A percentile compares a stretch with the other conserved stretches of the same genome.
Conservation (phyloP, 2,329 filamentous ascomycete species). For the Cercospora brassicicola region DNA sequence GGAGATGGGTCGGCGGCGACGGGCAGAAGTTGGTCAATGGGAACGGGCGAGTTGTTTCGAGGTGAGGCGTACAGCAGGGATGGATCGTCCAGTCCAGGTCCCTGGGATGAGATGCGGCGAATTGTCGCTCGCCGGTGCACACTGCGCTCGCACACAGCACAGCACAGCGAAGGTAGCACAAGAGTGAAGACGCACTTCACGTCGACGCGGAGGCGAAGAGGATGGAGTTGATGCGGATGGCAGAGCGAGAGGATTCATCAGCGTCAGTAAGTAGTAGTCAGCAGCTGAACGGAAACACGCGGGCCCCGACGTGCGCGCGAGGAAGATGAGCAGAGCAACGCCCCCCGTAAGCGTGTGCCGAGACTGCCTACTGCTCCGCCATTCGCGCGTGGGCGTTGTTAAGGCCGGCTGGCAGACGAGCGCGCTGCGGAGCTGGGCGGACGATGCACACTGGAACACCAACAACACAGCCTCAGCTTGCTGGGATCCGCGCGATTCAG, state of each 20-base stretch:
- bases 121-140: background rate
- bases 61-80: conserved; percentile 2
- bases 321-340: background rate
- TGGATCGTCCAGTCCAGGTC: background rate
- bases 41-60: background rate
- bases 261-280: background rate
- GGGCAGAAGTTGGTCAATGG: conserved; percentile 5
- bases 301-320: background rate
- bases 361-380: background rate
- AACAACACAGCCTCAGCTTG: background rate
- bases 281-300: background rate
- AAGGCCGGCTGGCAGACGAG: background rate
- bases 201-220: background rate
- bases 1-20: background rate
- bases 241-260: background rate
- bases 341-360: background rate
- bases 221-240: background rate
- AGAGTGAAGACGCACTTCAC: background rate
- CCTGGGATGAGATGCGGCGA: background rate
- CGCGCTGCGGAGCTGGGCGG: background rate
- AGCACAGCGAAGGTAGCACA: background rate
- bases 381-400: background rate
- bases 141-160: background rate
- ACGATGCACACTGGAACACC: background rate
- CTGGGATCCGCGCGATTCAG: background rate